Percentiles rank a stretch among this genome's conserved stretches.
These are phyloP conservation scores for Crataegus laevigata DNA, from an alignment of 306 rosid species.

Conservation along the genomic window DNA sequence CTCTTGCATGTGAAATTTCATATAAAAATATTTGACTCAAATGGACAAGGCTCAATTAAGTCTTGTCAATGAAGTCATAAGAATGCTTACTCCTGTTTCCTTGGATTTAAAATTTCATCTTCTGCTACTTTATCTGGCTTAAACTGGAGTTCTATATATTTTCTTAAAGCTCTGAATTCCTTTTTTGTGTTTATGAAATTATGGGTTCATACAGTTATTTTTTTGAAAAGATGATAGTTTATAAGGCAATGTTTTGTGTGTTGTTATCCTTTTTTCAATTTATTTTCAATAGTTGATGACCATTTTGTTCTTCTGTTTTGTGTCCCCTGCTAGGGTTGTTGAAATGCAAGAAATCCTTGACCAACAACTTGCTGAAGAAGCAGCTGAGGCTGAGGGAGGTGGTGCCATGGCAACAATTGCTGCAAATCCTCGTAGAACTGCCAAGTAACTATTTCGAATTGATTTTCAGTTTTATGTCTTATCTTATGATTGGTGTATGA, in stretches of 20 bases:
- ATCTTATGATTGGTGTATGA: constrained; percentile 3
- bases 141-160: background rate
- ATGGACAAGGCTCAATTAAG: background rate
- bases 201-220: background rate
- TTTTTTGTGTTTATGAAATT: background rate
- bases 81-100: background rate
- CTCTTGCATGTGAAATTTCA: background rate
- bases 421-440: constrained; percentile 61
- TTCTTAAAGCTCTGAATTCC: background rate
- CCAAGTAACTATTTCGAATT: constrained; percentile 43
- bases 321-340: constrained; percentile 56
- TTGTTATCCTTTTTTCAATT: constrained; percentile 2
- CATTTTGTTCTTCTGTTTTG: constrained; percentile 3
- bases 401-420: constrained; percentile 65
- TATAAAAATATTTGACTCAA: background rate
- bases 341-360: constrained; percentile 98
- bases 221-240: too few relatives aligned
- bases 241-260: background rate
- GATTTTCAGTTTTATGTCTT: constrained; percentile 10
- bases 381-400: constrained; percentile 95
- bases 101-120: background rate
- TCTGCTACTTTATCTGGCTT: background rate
- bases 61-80: background rate
- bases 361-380: constrained; percentile 96
- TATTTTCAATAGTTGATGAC: background rate